A percentile compares a stretch with the other conserved stretches of the same genome.
Evolutionary conservation across 2,329 filamentous ascomycete species (phyloP).

Genomic region (Chaetothyriales sp.): DNA sequence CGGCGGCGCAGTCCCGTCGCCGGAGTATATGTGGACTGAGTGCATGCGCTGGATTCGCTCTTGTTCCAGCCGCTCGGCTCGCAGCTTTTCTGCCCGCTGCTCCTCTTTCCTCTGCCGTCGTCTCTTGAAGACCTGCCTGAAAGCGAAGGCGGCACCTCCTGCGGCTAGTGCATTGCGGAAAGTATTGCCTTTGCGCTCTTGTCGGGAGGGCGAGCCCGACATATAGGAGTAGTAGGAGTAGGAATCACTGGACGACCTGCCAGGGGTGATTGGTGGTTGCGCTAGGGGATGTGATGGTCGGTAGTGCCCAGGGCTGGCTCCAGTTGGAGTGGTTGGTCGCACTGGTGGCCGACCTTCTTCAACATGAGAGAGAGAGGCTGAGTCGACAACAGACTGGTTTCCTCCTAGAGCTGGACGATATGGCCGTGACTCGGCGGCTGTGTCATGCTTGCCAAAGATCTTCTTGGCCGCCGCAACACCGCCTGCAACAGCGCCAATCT

Average conservation of each 20-base stretch:
- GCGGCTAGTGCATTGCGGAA: constrained; percentile 49
- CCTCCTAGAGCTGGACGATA: constrained; percentile 38
- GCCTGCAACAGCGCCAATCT: constrained; percentile 46
- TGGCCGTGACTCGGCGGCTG: constrained; percentile 36
- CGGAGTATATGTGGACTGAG: constrained; percentile 51
- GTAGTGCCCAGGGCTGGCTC: constrained; percentile 21
- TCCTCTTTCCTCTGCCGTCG: constrained; percentile 41
- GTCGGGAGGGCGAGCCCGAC: constrained; percentile 21
- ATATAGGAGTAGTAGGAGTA: constrained; percentile 28
- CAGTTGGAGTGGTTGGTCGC: constrained; percentile 25
- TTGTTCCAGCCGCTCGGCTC: constrained; percentile 36
- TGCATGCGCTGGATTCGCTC: constrained; percentile 38
- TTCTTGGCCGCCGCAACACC: constrained; percentile 47
- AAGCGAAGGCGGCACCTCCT: constrained; percentile 48
- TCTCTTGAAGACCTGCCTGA: constrained; percentile 46
- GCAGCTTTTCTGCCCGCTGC: constrained; percentile 42
- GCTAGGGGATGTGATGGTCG: constrained; percentile 19
- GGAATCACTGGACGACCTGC: constrained; percentile 16
- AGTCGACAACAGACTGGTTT: constrained; percentile 31
- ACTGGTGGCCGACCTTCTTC: constrained; percentile 40
- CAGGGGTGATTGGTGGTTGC: constrained; percentile 19
- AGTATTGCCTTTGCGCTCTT: constrained; percentile 32
- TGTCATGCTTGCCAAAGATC: constrained; percentile 40
- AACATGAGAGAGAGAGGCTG: constrained; percentile 27
- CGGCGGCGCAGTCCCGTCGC: constrained; percentile 42